Evolutionary conservation across 2,329 filamentous ascomycete species (phyloP).

Genomic region (Botrytis squamosa): DNA sequence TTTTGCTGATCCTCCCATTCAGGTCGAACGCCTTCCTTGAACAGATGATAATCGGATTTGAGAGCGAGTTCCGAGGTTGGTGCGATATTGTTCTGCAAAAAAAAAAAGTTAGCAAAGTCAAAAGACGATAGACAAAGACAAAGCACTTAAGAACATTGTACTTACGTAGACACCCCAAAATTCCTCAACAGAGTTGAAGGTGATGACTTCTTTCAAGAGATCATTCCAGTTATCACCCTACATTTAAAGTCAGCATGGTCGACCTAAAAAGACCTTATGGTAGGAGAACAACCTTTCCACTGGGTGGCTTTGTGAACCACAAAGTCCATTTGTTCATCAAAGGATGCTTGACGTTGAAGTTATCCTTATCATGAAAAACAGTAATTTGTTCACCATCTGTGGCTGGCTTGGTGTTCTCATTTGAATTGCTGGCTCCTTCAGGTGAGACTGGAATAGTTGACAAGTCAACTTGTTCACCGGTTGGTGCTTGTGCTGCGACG

Average conservation of each 20-base stretch:
- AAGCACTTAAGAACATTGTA: slow-evolving; percentile 28
- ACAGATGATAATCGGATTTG: slow-evolving; percentile 99
- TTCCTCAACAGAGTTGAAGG: slow-evolving; percentile 97
- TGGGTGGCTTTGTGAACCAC: slow-evolving; percentile 98
- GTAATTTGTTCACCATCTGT: slow-evolving; percentile 69
- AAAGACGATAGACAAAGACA: neutral
- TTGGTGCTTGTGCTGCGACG: slow-evolving; percentile 29
- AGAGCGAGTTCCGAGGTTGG: slow-evolving; percentile 91
- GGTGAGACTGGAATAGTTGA: slow-evolving; percentile 68
- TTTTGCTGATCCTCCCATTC: slow-evolving; percentile 99
- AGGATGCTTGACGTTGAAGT: slow-evolving; percentile 99
- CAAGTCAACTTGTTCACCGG: slow-evolving; percentile 56
- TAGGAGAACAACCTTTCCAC: slow-evolving; percentile 71
- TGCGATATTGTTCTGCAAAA: slow-evolving; percentile 89
- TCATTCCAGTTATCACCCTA: slow-evolving; percentile 99
- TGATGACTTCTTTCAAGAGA: slow-evolving; percentile 96
- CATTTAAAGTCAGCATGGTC: slow-evolving; percentile 26
- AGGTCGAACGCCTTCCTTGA: slow-evolving; percentile 94
- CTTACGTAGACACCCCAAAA: slow-evolving; percentile 99
- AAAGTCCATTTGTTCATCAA: slow-evolving; percentile 97
- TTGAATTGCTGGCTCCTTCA: slow-evolving; percentile 57
- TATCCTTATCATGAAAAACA: slow-evolving; percentile 96
- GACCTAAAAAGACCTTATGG: neutral
- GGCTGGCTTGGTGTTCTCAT: slow-evolving; percentile 43
- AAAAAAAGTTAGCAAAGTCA: slow-evolving; percentile 21